Percentiles rank a stretch among this genome's conserved stretches.
These are phyloP conservation scores for Pachysandra terminalis DNA, from an alignment of 164 flowering plant genomes.

Conservation along the genomic window DNA sequence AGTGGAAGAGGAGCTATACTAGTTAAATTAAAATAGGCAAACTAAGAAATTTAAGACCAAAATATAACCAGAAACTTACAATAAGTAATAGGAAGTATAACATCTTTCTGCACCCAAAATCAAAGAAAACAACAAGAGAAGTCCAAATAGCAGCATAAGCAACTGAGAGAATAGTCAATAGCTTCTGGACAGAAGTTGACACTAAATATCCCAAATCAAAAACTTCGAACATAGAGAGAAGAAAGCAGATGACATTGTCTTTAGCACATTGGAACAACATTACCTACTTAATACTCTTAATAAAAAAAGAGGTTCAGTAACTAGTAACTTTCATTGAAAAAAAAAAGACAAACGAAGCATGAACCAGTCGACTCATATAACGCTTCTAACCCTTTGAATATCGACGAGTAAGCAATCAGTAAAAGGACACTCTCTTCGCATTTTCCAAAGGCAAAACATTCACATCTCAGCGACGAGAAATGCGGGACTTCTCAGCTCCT, in stretches of 20 bases:
- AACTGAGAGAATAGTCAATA: neutral
- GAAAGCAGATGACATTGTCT: slow-evolving; percentile 5
- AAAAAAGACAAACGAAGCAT: slow-evolving; percentile 24
- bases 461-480: slow-evolving; percentile 53
- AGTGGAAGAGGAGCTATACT: neutral
- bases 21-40: no score
- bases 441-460: slow-evolving; percentile 8
- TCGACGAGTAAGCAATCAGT: slow-evolving; percentile 17
- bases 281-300: slow-evolving; percentile 8
- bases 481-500: slow-evolving; percentile 62
- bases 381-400: slow-evolving; percentile 25
- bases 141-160: neutral
- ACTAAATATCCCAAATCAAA: neutral
- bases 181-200: neutral
- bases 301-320: slow-evolving; percentile 20
- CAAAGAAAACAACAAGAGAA: neutral
- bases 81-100: neutral
- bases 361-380: slow-evolving; percentile 29
- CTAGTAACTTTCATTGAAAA: slow-evolving; percentile 17
- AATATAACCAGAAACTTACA: no score
- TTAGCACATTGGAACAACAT: slow-evolving; percentile 11
- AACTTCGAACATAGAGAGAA: slow-evolving; percentile 6
- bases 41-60: neutral
- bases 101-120: neutral
- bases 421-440: slow-evolving; percentile 1